Conservation (phyloP, 2,329 filamentous ascomycete species). For the Fusarium sp. region DNA sequence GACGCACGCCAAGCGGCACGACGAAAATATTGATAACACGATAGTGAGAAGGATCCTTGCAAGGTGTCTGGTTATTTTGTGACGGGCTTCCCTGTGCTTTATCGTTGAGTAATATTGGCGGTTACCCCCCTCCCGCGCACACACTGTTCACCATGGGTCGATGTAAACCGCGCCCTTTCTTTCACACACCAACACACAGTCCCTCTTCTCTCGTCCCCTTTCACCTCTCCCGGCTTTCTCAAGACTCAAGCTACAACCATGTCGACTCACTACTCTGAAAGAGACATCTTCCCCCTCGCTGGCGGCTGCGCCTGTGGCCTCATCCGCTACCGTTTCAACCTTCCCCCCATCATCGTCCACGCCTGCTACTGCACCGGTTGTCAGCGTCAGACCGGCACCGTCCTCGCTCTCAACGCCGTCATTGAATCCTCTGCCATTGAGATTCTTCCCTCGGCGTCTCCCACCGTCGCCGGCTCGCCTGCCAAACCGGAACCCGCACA, state of each 20-base stretch:
- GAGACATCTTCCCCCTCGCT: conserved; percentile 46
- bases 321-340: conserved; percentile 73
- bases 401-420: conserved; percentile 55
- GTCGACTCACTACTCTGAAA: conserved; percentile 43
- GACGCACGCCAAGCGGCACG: not conserved
- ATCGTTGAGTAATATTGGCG: not conserved
- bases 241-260: conserved; percentile 8
- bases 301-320: conserved; percentile 76
- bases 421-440: conserved; percentile 54
- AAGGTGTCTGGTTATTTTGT: not conserved
- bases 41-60: not conserved
- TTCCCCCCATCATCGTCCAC: conserved; percentile 62
- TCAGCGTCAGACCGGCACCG: conserved; percentile 58
- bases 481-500: conserved; percentile 17
- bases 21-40: not conserved
- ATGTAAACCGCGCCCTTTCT: conserved; percentile 8
- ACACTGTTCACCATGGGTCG: not conserved
- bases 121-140: not conserved
- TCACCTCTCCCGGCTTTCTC: conserved; percentile 1
- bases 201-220: not conserved
- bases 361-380: conserved; percentile 62
- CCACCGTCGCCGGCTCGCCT: conserved; percentile 34
- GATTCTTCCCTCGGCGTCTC: conserved; percentile 45
- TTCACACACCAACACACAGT: not conserved
- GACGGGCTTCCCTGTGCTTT: not conserved